These are phyloP conservation scores for Gossypium thurberi DNA, from an alignment of 345 rosid species.

Conservation along the genomic window DNA sequence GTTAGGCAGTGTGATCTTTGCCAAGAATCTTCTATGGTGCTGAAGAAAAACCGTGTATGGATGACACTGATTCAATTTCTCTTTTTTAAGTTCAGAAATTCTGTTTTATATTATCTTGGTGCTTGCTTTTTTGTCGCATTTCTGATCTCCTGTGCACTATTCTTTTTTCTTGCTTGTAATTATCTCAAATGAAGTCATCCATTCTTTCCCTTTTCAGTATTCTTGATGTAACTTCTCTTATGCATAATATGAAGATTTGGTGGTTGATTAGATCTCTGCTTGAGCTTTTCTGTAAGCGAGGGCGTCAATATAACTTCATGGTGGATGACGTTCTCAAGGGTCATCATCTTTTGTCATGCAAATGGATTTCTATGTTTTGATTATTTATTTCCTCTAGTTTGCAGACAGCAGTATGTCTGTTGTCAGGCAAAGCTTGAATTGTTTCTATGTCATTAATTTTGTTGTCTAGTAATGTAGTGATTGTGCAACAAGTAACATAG, in stretches of 20 bases:
- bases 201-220: not conserved
- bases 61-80: not conserved
- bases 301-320: not conserved
- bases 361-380: not conserved
- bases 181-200: not conserved
- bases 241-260: not conserved
- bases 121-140: not conserved
- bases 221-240: not conserved
- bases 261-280: not conserved
- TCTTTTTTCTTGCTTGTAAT: not conserved
- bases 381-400: not conserved
- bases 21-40: constrained; percentile 79
- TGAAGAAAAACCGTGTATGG: constrained; percentile 71
- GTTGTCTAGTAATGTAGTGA: not conserved
- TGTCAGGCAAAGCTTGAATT: not conserved
- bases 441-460: not conserved
- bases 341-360: not conserved
- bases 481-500: not conserved
- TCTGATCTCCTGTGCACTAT: not conserved
- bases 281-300: not conserved
- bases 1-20: constrained; percentile 74
- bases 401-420: not conserved
- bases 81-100: not conserved
- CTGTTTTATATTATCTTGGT: not conserved
- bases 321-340: not conserved